phyloP scores from a whole-genome alignment of 1,284 basidiomycete genomes.

The Sanghuangporus baumii region DNA sequence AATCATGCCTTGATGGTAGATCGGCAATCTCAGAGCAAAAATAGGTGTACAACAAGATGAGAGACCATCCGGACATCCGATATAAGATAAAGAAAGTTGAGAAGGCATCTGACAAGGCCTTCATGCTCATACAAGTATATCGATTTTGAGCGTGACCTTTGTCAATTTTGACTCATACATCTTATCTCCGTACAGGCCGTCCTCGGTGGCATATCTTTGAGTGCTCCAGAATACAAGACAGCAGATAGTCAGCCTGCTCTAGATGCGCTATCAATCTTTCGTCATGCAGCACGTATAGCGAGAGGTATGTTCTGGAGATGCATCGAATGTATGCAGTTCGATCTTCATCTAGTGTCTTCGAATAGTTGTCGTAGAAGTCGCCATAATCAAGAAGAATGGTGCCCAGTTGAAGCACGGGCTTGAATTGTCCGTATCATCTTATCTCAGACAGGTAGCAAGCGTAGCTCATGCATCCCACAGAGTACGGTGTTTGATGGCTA shows the following conservation, averaged over 20 bases:
- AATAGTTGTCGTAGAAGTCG: constrained; percentile 66
- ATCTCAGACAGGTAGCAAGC: constrained; percentile 2
- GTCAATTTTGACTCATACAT: background rate
- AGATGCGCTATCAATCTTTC: constrained; percentile 61
- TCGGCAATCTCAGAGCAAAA: background rate
- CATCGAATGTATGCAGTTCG: background rate
- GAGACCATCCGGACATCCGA: constrained; percentile 64
- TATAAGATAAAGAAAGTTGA: constrained; percentile 64
- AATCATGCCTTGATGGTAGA: background rate
- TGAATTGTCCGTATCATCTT: constrained; percentile 49
- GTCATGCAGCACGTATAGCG: constrained; percentile 61
- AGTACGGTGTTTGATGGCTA: constrained; percentile 65
- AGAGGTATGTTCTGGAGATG: constrained; percentile 40
- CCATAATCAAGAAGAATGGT: constrained; percentile 55
- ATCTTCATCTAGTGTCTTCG: background rate
- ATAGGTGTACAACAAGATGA: constrained; percentile 60
- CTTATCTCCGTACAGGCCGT: constrained; percentile 48
- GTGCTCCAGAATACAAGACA: constrained; percentile 57
- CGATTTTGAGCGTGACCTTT: background rate
- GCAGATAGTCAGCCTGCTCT: constrained; percentile 65
- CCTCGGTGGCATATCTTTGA: constrained; percentile 65
- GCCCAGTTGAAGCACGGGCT: constrained; percentile 62
- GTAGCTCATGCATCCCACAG: constrained; percentile 34
- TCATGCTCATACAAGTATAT: constrained; percentile 64
- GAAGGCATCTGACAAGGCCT: constrained; percentile 63